Evolutionary conservation across 2,329 filamentous ascomycete species (phyloP).

Genomic region (Beauveria caledonica): DNA sequence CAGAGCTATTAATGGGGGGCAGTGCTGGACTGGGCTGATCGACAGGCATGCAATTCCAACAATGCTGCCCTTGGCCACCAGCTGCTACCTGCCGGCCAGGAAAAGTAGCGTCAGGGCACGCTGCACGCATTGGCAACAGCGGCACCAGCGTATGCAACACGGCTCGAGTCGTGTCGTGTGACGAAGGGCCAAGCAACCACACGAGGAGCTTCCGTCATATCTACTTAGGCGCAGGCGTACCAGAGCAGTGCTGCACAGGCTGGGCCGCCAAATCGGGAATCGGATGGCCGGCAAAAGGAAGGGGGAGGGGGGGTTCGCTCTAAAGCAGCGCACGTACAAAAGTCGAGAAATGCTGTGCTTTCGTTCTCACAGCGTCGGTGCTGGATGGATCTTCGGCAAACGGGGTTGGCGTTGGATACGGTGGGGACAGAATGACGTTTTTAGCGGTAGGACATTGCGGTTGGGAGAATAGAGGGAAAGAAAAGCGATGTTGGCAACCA

Average conservation of each 20-base stretch:
- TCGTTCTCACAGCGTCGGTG: neutral
- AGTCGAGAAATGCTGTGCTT: slow-evolving; percentile 8
- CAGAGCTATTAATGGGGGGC: neutral
- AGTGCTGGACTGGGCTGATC: slow-evolving; percentile 5
- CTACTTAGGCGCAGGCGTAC: neutral
- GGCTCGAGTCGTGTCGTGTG: neutral
- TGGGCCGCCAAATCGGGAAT: neutral
- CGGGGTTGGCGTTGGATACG: slow-evolving; percentile 18
- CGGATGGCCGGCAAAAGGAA: neutral
- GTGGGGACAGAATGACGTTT: slow-evolving; percentile 23
- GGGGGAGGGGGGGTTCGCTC: neutral
- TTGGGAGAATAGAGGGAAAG: neutral
- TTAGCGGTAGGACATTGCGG: slow-evolving; percentile 13
- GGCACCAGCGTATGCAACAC: neutral
- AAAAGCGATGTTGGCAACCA: neutral
- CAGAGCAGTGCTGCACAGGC: neutral
- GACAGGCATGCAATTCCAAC: slow-evolving; percentile 3
- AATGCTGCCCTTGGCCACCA: slow-evolving; percentile 3
- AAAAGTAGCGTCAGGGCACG: neutral
- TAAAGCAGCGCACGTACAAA: neutral
- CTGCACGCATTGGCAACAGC: neutral
- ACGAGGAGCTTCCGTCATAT: neutral
- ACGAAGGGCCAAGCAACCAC: slow-evolving; percentile 6
- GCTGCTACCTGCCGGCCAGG: neutral
- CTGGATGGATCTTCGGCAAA: slow-evolving; percentile 21